A percentile compares a stretch with the other conserved stretches of the same genome.
These are phyloP conservation scores for Termitomyces sp. DNA, from an alignment of 768 basidiomycete genomes.

Conservation along the genomic window DNA sequence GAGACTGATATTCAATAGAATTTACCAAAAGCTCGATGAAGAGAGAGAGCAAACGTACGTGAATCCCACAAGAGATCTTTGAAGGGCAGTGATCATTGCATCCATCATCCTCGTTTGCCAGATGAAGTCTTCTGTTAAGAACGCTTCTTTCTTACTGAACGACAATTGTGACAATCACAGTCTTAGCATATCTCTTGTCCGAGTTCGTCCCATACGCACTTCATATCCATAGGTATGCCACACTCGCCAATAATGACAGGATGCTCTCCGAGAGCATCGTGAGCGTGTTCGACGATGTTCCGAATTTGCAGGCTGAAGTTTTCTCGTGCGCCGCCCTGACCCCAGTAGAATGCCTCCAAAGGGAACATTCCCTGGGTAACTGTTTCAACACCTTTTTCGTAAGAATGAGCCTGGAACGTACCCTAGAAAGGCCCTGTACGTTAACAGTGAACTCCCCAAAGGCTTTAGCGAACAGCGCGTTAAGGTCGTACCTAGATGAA, in stretches of 20 bases:
- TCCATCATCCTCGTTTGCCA: conserved; percentile 96
- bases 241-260: conserved; percentile 91
- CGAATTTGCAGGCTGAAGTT: conserved; percentile 82
- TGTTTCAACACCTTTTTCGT: background rate
- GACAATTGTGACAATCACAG: background rate
- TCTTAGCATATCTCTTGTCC: background rate
- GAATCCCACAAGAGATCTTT: conserved; percentile 73
- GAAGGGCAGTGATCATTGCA: conserved; percentile 79
- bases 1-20: conserved; percentile 40
- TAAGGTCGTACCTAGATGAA: conserved; percentile 78
- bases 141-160: conserved; percentile 63
- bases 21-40: background rate
- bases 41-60: conserved; percentile 53
- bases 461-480: conserved; percentile 78
- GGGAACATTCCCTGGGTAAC: conserved; percentile 75
- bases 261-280: conserved; percentile 67
- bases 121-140: conserved; percentile 64
- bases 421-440: conserved; percentile 87
- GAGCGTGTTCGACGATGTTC: conserved; percentile 68
- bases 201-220: conserved; percentile 48
- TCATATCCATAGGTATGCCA: conserved; percentile 96
- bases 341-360: conserved; percentile 81
- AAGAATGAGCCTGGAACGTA: conserved; percentile 26
- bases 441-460: conserved; percentile 87
- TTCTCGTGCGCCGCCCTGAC: conserved; percentile 70